Evolutionary conservation across 306 rosid genomes (phyloP), one percentile per base, ranked within the genome.

Genomic region (Malus fusca): DNA sequence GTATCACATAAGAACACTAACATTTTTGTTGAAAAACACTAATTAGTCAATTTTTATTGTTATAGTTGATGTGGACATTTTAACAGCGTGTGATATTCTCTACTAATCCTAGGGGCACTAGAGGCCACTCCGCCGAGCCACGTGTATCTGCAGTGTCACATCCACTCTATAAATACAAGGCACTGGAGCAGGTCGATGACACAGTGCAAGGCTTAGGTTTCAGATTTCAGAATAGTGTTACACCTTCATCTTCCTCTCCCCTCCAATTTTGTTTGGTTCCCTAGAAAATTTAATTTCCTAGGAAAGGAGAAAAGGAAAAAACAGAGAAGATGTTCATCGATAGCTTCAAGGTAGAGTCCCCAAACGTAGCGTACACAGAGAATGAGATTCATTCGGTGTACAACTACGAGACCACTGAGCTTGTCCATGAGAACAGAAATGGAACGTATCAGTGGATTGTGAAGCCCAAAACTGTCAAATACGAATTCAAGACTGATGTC

Each of bases 401-500:
- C 86, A 87, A 81, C 52, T 95, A 95, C 26, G 93, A 92, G 66
- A 95, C 99, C 75, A 92, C 99, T 0, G 97, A 92, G 85, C 96
- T 95, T 35, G 91, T 92, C 26, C 99, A 95, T 8, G 96, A 90
- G 83, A 90, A 83, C 81, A 74, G 93, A 33, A 88, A 90, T 69
- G 98, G 98, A 31, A 68, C 90, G 10, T 94, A 90, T 11, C 97
- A 95, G 52, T 95, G 99, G 99, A 89, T 84, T 80, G 97, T 95
- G 2, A 92, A 87, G 72, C 99, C 99, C 71, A 95, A 89, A 52
- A 83, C 96, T 63, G 88, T 95, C 51, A 85, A 89, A 84, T 95
- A 95, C 56, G 85, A 95, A 35, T 95, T 95, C 79, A 84, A 90
- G 58, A 95, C 99, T 28, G 79, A 81, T 33, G 89, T 79, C 66